Conservation (phyloP, 352 stramenopile species). For the Phytophthora pistaciae region DNA sequence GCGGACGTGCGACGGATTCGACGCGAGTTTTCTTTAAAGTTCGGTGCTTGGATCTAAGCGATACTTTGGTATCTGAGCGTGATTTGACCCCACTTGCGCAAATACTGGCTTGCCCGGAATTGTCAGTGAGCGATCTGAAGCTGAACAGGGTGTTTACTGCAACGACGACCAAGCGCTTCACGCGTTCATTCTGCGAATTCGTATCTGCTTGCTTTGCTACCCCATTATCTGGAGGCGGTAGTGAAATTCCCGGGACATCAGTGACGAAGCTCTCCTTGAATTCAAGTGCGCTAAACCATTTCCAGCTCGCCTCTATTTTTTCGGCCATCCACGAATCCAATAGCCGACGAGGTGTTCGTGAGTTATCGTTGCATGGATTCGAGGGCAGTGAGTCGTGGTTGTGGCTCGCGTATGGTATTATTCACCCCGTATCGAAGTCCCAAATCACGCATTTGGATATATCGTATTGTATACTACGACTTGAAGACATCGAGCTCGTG, state of each 20-base stretch:
- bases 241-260: neutral
- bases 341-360: slow-evolving; percentile 6
- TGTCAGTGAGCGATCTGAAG: slow-evolving; percentile 30
- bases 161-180: slow-evolving; percentile 5
- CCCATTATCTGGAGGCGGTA: neutral
- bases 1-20: neutral
- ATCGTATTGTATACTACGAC: slow-evolving; percentile 45
- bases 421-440: slow-evolving; percentile 30
- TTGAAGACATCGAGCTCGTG: slow-evolving; percentile 37
- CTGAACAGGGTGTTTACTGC: slow-evolving; percentile 35
- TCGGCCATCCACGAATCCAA: slow-evolving; percentile 39
- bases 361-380: slow-evolving; percentile 45
- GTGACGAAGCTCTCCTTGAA: slow-evolving; percentile 39
- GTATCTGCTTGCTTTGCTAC: slow-evolving; percentile 39
- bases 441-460: slow-evolving; percentile 40
- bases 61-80: slow-evolving; percentile 16
- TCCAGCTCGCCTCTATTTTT: slow-evolving; percentile 49
- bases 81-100: slow-evolving; percentile 25
- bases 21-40: slow-evolving; percentile 20
- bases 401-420: slow-evolving; percentile 49
- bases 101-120: slow-evolving; percentile 6
- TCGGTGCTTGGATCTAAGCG: slow-evolving; percentile 27
- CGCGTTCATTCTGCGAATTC: slow-evolving; percentile 32
- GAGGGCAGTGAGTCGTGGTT: slow-evolving; percentile 43
- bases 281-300: slow-evolving; percentile 34